These are phyloP conservation scores for Aspergillus biplanus DNA, from an alignment of 495 filamentous ascomycete genomes.

Conservation along the genomic window DNA sequence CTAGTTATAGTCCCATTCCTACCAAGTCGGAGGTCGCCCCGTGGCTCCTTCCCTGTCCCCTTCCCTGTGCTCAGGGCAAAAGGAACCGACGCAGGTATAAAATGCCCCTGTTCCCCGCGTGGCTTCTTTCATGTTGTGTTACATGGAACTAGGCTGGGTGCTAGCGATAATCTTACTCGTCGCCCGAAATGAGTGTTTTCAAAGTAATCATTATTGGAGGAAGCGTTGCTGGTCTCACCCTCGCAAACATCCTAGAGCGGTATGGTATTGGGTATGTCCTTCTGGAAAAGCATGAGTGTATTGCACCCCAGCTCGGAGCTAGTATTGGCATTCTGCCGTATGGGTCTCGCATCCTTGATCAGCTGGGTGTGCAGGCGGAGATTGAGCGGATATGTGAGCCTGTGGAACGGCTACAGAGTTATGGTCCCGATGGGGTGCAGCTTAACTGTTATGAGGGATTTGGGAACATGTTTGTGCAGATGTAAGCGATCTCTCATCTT, in stretches of 20 bases:
- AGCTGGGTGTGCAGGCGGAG: slow-evolving; percentile 38
- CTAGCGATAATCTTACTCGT: no score
- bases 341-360: slow-evolving; percentile 30
- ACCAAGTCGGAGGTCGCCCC: no score
- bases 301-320: slow-evolving; percentile 25
- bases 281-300: slow-evolving; percentile 22
- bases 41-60: no score
- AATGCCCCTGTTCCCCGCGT: no score
- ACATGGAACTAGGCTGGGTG: no score
- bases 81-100: no score
- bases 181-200: slow-evolving; percentile 32
- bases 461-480: slow-evolving; percentile 1
- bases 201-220: slow-evolving; percentile 58
- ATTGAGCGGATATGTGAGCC: slow-evolving; percentile 16
- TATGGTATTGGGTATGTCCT: slow-evolving; percentile 27
- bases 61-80: no score
- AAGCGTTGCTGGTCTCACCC: slow-evolving; percentile 51
- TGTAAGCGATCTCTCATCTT: slow-evolving; percentile 12
- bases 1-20: no score
- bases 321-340: slow-evolving; percentile 27
- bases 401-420: slow-evolving; percentile 22
- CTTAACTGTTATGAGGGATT: slow-evolving; percentile 20
- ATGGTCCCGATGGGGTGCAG: slow-evolving; percentile 20
- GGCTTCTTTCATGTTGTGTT: no score
- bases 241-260: slow-evolving; percentile 39